phyloP scores from a whole-genome alignment of 345 rosid genomes.

The Citropsis articulata region DNA sequence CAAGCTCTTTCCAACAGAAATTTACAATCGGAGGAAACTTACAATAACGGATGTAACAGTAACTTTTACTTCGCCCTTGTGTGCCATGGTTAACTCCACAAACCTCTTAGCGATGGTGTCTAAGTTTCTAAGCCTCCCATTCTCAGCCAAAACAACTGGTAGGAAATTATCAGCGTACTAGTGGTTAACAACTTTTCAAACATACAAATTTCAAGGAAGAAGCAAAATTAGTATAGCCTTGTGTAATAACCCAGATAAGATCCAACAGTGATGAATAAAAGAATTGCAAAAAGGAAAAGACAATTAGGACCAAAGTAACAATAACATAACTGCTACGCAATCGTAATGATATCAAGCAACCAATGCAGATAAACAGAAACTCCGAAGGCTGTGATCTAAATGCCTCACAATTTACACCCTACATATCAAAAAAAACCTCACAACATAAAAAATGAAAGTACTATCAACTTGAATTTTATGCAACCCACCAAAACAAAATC shows the following conservation, averaged over 20 bases:
- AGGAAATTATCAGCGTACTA: not conserved
- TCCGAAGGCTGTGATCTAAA: not conserved
- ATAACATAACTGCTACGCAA: not conserved
- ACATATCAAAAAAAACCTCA: not conserved
- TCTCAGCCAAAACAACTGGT: constrained; percentile 76
- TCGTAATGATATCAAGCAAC: not conserved
- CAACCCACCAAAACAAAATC: not conserved
- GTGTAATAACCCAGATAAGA: not conserved
- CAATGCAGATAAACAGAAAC: not conserved
- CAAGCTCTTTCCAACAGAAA: not conserved
- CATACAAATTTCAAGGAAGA: not conserved
- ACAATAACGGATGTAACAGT: constrained; percentile 79
- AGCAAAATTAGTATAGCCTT: not conserved
- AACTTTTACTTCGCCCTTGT: constrained; percentile 77
- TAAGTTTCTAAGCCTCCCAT: constrained; percentile 66
- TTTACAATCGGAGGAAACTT: constrained; percentile 29
- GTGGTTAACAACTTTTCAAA: not conserved
- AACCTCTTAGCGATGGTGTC: constrained; percentile 65
- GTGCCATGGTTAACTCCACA: constrained; percentile 73
- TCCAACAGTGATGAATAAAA: not conserved
- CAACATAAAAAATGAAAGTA: not conserved
- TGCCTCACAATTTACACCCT: not conserved
- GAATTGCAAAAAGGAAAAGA: not conserved
- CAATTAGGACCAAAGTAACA: no score
- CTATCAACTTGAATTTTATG: not conserved